Percentiles rank a stretch among this genome's conserved stretches.
Evolutionary conservation across 148 eudicot genomes (phyloP).

Genomic region (Polygonum aviculare): DNA sequence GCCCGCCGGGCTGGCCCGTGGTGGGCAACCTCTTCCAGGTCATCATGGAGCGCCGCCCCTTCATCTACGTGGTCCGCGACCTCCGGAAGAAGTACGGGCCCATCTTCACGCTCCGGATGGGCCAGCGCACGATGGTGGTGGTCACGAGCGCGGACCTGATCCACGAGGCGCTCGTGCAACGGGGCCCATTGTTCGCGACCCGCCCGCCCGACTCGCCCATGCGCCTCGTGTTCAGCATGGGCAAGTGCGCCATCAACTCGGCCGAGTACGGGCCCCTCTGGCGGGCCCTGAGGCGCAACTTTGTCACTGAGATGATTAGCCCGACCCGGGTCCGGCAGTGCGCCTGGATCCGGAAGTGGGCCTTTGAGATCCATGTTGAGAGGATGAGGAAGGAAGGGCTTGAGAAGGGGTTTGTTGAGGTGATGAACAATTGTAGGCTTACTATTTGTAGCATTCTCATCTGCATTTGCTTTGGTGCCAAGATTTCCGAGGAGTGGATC

Average conservation of each 20-base stretch:
- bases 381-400: slow-evolving; percentile 38
- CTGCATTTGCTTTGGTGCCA: slow-evolving; percentile 83
- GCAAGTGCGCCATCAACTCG: slow-evolving; percentile 91
- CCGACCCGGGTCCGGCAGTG: slow-evolving; percentile 62
- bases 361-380: slow-evolving; percentile 50
- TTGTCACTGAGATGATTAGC: slow-evolving; percentile 71
- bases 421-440: slow-evolving; percentile 68
- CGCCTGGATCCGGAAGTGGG: slow-evolving; percentile 86
- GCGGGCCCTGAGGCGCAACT: slow-evolving; percentile 68
- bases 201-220: slow-evolving; percentile 86
- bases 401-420: slow-evolving; percentile 52
- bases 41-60: slow-evolving; percentile 57
- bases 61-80: slow-evolving; percentile 67
- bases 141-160: slow-evolving; percentile 69
- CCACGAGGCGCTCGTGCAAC: slow-evolving; percentile 78
- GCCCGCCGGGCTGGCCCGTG: slow-evolving; percentile 89
- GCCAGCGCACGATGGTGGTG: slow-evolving; percentile 70
- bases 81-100: slow-evolving; percentile 70
- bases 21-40: slow-evolving; percentile 84
- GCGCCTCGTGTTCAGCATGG: slow-evolving; percentile 68
- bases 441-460: slow-evolving; percentile 71
- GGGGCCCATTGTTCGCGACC: slow-evolving; percentile 59
- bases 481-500: slow-evolving; percentile 40
- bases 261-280: slow-evolving; percentile 80
- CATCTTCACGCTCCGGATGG: slow-evolving; percentile 92